Conservation (phyloP, 176 grass and related monocot genomes). For the Olyra latifolia region DNA sequence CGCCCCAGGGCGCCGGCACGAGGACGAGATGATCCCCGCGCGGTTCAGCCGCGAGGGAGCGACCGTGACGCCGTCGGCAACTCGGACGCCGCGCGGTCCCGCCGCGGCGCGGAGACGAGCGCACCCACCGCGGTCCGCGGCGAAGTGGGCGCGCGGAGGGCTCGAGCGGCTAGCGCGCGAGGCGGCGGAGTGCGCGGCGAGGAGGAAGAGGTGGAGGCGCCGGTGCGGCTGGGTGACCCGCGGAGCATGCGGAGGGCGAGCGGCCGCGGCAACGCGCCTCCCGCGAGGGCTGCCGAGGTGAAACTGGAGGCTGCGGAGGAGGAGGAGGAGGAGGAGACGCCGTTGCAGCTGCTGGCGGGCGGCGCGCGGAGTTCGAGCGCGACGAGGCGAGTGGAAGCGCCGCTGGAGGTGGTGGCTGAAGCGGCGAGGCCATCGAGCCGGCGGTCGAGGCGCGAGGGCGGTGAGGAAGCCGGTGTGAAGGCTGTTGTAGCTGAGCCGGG, state of each 20-base stretch:
- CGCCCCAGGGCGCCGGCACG: not conserved
- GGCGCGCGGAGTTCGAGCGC: slow-evolving; percentile 32
- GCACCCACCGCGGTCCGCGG: no score
- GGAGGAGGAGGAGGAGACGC: slow-evolving; percentile 11
- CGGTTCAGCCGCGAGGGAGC: slow-evolving; percentile 37
- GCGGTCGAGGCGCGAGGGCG: slow-evolving; percentile 35
- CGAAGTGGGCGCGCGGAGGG: not conserved
- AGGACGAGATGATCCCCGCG: slow-evolving; percentile 16
- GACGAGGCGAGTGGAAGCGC: slow-evolving; percentile 10
- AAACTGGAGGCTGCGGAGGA: not conserved
- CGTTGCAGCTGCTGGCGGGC: slow-evolving; percentile 27
- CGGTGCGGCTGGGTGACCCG: not conserved
- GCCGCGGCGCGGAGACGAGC: not conserved
- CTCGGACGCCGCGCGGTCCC: not conserved
- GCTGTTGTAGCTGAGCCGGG: not conserved
- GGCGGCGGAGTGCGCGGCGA: not conserved
- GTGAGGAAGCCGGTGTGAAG: not conserved
- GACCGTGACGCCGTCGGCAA: not conserved
- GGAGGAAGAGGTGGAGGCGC: not conserved
- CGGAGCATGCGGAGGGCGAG: slow-evolving; percentile 11
- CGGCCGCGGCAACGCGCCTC: not conserved
- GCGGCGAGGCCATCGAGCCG: slow-evolving; percentile 30
- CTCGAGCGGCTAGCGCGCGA: not conserved
- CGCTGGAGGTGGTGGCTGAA: not conserved
- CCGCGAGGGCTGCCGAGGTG: not conserved